phyloP scores from a whole-genome alignment of 2,329 filamentous ascomycete genomes.

The Trichoderma koningii region DNA sequence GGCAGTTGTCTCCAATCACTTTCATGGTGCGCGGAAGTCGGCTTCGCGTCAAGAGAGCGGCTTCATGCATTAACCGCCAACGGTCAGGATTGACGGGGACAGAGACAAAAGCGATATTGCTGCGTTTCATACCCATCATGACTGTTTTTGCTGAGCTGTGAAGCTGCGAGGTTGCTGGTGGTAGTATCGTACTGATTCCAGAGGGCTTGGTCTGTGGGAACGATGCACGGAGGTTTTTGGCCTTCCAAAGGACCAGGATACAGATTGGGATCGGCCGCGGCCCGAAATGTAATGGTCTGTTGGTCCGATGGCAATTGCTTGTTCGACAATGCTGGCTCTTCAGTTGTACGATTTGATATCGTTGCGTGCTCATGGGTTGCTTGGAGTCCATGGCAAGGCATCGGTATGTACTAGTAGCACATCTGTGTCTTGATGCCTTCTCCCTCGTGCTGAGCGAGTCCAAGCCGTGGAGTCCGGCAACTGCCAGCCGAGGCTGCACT shows the following conservation, averaged over 20 bases:
- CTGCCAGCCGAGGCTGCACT: neutral
- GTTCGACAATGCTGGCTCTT: neutral
- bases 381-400: too few species aligned
- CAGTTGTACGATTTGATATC: too few species aligned
- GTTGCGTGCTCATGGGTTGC: too few species aligned
- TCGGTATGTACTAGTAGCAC: too few species aligned
- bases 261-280: constrained; percentile 18
- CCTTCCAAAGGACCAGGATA: neutral
- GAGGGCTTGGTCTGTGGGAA: constrained; percentile 6
- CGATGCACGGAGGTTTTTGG: neutral
- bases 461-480: neutral
- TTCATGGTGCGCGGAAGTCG: neutral
- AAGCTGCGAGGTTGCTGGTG: neutral
- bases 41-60: neutral
- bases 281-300: neutral
- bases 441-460: neutral
- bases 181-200: neutral
- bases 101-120: neutral
- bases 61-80: constrained; percentile 10
- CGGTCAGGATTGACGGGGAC: neutral
- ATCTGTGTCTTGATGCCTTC: neutral
- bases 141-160: constrained; percentile 1
- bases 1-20: neutral
- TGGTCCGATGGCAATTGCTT: neutral
- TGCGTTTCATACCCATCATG: constrained; percentile 5